Evolutionary conservation across 1,284 basidiomycete species (phyloP).

Genomic region (Cryptococcus amylolentus): DNA sequence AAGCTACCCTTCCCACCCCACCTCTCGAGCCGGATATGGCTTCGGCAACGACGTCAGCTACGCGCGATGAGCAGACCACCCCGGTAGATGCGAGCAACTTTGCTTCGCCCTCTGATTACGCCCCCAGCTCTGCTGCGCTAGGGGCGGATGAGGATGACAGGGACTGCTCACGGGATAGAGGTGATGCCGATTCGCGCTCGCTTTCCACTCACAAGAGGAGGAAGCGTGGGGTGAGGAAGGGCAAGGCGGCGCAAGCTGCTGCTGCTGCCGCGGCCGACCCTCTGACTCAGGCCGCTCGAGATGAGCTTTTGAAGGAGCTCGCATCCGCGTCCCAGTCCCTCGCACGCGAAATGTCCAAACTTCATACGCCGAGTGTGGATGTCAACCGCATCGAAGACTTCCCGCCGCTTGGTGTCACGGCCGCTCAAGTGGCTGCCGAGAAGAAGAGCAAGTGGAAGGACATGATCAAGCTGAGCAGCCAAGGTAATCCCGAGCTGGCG

Average conservation of each 20-base stretch:
- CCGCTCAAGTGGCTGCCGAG: conserved; percentile 34
- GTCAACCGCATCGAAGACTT: conserved; percentile 38
- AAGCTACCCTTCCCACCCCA: conserved; percentile 11
- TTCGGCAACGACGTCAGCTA: conserved; percentile 39
- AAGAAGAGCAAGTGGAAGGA: conserved; percentile 49
- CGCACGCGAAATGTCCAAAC: conserved; percentile 65
- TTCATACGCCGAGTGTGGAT: conserved; percentile 28
- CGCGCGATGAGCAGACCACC: conserved; percentile 39
- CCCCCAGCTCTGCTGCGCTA: neutral
- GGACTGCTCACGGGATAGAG: neutral
- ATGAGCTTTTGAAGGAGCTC: conserved; percentile 59
- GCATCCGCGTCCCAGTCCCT: conserved; percentile 75
- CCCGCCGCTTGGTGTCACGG: conserved; percentile 44
- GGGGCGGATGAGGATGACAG: conserved; percentile 1
- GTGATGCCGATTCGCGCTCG: conserved; percentile 30
- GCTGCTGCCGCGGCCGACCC: conserved; percentile 33
- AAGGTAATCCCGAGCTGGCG: conserved; percentile 47
- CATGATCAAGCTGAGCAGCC: conserved; percentile 42
- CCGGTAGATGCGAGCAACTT: conserved; percentile 30
- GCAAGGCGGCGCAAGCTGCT: conserved; percentile 50
- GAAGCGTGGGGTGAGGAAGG: conserved; percentile 50
- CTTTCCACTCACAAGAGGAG: conserved; percentile 43
- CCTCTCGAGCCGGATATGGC: conserved; percentile 21
- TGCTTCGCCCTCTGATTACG: conserved; percentile 30
- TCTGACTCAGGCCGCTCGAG: conserved; percentile 35